These are phyloP conservation scores for Salix suchowensis DNA, from an alignment of 345 rosid species.

Conservation along the genomic window DNA sequence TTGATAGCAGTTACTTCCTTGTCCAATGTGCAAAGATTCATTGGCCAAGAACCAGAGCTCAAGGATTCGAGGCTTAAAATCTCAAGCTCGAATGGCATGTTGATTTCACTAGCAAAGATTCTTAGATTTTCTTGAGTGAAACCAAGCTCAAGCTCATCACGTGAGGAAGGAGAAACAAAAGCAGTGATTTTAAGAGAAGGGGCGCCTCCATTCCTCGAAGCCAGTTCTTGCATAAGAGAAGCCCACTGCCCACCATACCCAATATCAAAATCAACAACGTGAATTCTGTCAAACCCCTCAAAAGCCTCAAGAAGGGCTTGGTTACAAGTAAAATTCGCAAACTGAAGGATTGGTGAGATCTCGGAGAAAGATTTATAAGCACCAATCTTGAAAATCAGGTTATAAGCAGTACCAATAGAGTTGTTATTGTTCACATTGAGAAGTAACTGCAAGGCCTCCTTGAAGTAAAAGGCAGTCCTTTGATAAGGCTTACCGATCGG, in stretches of 20 bases:
- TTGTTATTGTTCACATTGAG: conserved; percentile 29
- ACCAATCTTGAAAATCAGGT: conserved; percentile 63
- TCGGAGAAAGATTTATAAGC: conserved; percentile 87
- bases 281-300: conserved; percentile 54
- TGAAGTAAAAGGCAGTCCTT: conserved; percentile 74
- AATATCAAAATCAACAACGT: conserved; percentile 80
- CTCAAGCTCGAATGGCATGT: conserved; percentile 61
- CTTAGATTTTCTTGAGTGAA: conserved; percentile 72
- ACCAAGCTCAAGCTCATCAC: conserved; percentile 57
- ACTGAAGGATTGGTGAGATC: conserved; percentile 75
- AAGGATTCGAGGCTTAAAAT: conserved; percentile 54
- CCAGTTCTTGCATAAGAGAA: conserved; percentile 89
- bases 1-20: conserved; percentile 68
- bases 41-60: conserved; percentile 43
- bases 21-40: conserved; percentile 23
- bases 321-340: conserved; percentile 80
- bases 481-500: conserved; percentile 68
- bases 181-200: conserved; percentile 66
- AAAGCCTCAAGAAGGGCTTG: conserved; percentile 74
- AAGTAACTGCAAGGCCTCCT: conserved; percentile 67
- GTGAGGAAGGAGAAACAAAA: conserved; percentile 50
- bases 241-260: conserved; percentile 95
- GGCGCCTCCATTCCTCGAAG: conserved; percentile 41
- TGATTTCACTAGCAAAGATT: conserved; percentile 65
- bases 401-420: conserved; percentile 25